Conservation (phyloP, 192 early-diverging fungal species). For the Podochytrium sp. region DNA sequence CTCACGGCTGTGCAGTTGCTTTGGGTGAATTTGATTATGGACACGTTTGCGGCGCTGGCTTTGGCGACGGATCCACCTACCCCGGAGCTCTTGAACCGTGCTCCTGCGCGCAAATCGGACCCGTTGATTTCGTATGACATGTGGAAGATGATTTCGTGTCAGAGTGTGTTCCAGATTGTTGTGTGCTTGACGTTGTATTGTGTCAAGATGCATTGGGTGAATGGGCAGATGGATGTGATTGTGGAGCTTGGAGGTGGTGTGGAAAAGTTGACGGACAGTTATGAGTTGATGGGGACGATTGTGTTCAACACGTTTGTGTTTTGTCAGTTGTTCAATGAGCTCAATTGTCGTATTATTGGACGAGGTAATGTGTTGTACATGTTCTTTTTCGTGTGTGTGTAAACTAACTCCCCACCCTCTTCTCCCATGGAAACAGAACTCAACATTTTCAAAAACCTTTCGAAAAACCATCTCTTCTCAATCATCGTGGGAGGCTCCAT, state of each 20-base stretch:
- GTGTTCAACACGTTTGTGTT: conserved; percentile 96
- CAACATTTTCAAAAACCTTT: conserved; percentile 87
- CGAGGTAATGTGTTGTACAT: conserved; percentile 50
- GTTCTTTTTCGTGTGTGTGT: background rate
- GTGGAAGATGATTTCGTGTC: conserved; percentile 91
- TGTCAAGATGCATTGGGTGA: background rate
- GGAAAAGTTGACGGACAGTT: conserved; percentile 17
- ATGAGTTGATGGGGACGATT: conserved; percentile 56
- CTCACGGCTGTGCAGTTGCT: conserved; percentile 95
- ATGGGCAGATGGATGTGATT: conserved; percentile 4
- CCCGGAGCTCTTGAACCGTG: conserved; percentile 77
- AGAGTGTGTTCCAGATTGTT: conserved; percentile 87
- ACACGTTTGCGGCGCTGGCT: conserved; percentile 96
- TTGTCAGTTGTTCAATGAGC: conserved; percentile 92
- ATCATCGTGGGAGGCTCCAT: conserved; percentile 77
- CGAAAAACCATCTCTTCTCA: conserved; percentile 79
- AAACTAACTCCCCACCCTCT: background rate
- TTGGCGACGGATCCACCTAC: conserved; percentile 93
- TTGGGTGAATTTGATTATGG: conserved; percentile 99
- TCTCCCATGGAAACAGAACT: conserved; percentile 45
- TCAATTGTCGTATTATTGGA: conserved; percentile 88
- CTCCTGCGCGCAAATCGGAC: conserved; percentile 75
- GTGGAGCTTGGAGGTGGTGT: background rate
- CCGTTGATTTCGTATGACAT: conserved; percentile 85
- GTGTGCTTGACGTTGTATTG: conserved; percentile 63